A percentile compares a stretch with the other conserved stretches of the same genome.
These are phyloP conservation scores for Yamadazyma akitaensis DNA, from an alignment of 805 yeast genomes.

Conservation along the genomic window DNA sequence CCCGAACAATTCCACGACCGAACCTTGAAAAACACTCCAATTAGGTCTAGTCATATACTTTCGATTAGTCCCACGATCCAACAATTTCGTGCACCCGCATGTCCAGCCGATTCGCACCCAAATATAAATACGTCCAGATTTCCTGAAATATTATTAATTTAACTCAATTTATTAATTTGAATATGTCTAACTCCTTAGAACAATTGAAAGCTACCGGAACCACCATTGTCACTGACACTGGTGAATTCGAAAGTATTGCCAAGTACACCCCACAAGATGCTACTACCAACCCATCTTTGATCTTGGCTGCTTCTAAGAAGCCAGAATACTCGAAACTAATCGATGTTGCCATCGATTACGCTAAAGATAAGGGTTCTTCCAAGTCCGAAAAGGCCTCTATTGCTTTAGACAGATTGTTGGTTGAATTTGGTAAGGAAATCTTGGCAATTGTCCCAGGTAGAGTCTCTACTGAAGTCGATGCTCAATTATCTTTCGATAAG, in stretches of 20 bases:
- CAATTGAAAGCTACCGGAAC: conserved; percentile 95
- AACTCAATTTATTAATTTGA: conserved; percentile 12
- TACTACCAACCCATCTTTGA: conserved; percentile 97
- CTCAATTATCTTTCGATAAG: conserved; percentile 94
- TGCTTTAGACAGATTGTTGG: conserved; percentile 89
- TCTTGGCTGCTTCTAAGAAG: conserved; percentile 92
- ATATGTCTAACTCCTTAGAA: conserved; percentile 62
- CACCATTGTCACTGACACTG: conserved; percentile 96
- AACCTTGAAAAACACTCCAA: neutral
- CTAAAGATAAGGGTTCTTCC: conserved; percentile 51
- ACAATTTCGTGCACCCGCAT: conserved; percentile 1
- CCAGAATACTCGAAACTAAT: conserved; percentile 84
- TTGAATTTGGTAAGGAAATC: conserved; percentile 94
- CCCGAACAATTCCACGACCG: neutral
- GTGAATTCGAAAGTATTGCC: conserved; percentile 97
- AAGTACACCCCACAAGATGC: conserved; percentile 99
- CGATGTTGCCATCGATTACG: conserved; percentile 87
- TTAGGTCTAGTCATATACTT: neutral
- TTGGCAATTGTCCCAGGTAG: conserved; percentile 96
- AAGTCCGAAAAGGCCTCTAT: conserved; percentile 67
- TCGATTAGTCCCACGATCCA: neutral
- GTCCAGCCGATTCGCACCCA: neutral
- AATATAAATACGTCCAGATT: conserved; percentile 6
- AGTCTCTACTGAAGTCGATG: conserved; percentile 99
- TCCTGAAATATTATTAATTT: conserved; percentile 1